Percentiles rank a stretch among this genome's conserved stretches.
Evolutionary conservation across 257 asterid species (phyloP).

Genomic region (Capsicum rhomboideum): DNA sequence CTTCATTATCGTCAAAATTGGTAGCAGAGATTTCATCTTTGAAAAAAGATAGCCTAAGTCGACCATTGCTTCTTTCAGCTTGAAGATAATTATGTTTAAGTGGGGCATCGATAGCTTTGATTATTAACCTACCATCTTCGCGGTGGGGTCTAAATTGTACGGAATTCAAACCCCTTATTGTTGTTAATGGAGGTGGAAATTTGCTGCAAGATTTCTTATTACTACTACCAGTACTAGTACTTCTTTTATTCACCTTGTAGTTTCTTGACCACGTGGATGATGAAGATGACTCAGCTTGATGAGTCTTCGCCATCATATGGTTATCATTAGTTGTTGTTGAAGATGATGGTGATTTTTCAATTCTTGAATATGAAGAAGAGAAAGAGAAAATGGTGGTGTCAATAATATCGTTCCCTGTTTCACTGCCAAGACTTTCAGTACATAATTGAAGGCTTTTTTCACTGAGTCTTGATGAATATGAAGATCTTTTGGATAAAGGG

Average conservation of each 20-base stretch:
- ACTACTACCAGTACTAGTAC: not conserved
- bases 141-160: constrained; percentile 50
- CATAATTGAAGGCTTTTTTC: constrained; percentile 58
- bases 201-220: not conserved
- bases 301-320: not conserved
- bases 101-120: constrained; percentile 61
- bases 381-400: constrained; percentile 38
- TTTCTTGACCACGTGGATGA: not conserved
- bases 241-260: not conserved
- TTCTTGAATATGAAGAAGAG: constrained; percentile 6
- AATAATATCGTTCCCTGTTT: constrained; percentile 53
- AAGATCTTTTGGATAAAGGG: constrained; percentile 17
- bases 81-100: constrained; percentile 33
- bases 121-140: constrained; percentile 61
- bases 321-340: not conserved
- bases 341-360: not conserved
- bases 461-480: constrained; percentile 27
- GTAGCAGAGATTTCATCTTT: not conserved
- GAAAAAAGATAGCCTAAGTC: constrained; percentile 46
- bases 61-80: constrained; percentile 71
- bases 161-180: constrained; percentile 52
- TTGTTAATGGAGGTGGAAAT: constrained; percentile 92
- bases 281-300: not conserved
- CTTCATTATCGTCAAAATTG: constrained; percentile 6
- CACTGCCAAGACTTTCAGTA: constrained; percentile 79